Base-by-base conservation (phyloP, 768 basidiomycete species). In the Pisolithus sp. region DNA sequence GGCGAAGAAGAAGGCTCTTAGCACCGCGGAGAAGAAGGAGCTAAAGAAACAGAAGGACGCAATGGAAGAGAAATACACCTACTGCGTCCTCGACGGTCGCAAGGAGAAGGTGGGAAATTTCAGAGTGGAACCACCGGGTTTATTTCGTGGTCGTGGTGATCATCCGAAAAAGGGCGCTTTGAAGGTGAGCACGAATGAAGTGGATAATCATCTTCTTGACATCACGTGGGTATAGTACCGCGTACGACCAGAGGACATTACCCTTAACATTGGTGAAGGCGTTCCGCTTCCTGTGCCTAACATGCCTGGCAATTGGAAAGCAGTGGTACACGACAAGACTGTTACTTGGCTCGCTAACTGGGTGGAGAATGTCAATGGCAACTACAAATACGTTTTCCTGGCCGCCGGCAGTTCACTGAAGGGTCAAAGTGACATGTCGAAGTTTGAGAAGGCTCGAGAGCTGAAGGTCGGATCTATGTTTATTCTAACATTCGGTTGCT, bases 41-140 rank as follows among this genome's bases (percentile, higher is more conserved):
- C 67, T 83, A 41, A 97, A 97, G 75, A 87, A 86, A 59, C 78
- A 76, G 50, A 91, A 85, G 67, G 94, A 97, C 50, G 80, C 81
- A 26, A 62, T 84, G 53, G 96, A 98, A 69, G 82, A 81, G 46
- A 87, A 86, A 56, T 97, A 93, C 68, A 82, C 80, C 20, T 78
- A 79, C 23, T 97, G 95, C 69, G 63, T 85, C n/a, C 80, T 99
- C 31, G 93, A 99, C 62, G 95, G 95, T 12, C 85, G 94, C 49
- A 95, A 93, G 71, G 96, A 99, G 74, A 98, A 97, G 68, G 82
- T 97, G 45, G 96, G 96, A 37, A 99, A 98, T 72, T 98, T 98
- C 76, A 80, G 93, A 58, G 85, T 97, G 48, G 96, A 99, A 77
- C 96, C 96, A 66, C 96, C 96, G 24, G 94, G 95, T n/a, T 72